Evolutionary conservation across 257 asterid genomes (phyloP).

Genomic region (Fraxinus excelsior): DNA sequence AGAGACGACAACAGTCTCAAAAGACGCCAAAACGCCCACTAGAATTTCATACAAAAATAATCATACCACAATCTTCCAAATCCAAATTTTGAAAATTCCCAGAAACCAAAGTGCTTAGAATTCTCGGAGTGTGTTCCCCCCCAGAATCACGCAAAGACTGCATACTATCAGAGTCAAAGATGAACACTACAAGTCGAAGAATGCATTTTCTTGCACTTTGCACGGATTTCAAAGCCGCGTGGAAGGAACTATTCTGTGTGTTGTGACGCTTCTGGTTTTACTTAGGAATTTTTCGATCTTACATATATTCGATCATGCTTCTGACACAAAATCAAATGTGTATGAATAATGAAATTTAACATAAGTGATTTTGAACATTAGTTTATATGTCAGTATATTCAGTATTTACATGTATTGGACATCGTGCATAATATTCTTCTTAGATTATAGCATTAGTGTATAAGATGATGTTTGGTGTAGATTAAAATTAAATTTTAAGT

Average conservation of each 20-base stretch:
- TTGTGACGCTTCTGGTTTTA: neutral
- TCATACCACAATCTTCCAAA: conserved; percentile 31
- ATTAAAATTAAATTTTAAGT: too few relatives aligned
- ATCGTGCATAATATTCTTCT: too few relatives aligned
- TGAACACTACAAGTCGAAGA: conserved; percentile 4
- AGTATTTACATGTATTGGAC: too few relatives aligned
- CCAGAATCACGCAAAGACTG: conserved; percentile 50
- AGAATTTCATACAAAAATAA: conserved; percentile 23
- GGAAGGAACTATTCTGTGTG: neutral
- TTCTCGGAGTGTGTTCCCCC: conserved; percentile 48
- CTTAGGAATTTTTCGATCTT: neutral
- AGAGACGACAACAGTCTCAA: conserved; percentile 40
- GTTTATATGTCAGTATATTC: too few relatives aligned
- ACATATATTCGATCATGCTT: conserved; percentile 27
- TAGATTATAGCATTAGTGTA: too few relatives aligned
- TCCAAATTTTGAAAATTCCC: conserved; percentile 32
- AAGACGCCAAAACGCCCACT: conserved; percentile 41
- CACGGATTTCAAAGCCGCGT: conserved; percentile 26
- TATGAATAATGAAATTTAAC: too few relatives aligned
- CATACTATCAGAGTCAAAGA: conserved; percentile 35
- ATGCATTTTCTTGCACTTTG: conserved; percentile 12
- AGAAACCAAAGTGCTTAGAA: conserved; percentile 41
- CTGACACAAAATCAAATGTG: conserved; percentile 26
- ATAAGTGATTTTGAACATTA: too few relatives aligned
- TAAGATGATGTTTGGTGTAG: too few relatives aligned